Base-by-base conservation (phyloP, 768 basidiomycete species). In the Guyanaporus albipodus region DNA sequence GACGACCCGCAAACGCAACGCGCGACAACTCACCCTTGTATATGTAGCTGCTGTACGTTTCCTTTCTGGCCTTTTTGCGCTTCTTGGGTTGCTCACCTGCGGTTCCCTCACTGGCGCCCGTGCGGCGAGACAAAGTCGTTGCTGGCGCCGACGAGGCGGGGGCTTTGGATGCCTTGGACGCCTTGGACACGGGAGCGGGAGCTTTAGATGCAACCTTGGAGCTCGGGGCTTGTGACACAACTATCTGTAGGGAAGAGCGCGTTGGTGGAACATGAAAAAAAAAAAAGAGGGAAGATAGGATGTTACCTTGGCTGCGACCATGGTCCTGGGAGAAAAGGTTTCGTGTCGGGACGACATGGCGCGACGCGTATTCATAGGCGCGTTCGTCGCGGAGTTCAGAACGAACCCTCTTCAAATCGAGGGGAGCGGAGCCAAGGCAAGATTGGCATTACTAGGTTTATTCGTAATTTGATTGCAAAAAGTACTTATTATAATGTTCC, bases 41-140 rank as follows among this genome's bases (percentile, higher is more conserved):
- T 58, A 84, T 80, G 70, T 83, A 83, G n/a, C 77, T 75, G 57
- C 75, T 73, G 65, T 78, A 79, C 5, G 78, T 79, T 60, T 80
- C 79, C 69, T 77, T 77, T 48, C 78, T 70, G 19, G 71, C 58
- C 72, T 81, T 83, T 61, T 68, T 74, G 57, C 73, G 68, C 69
- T 76, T 77, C 72, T 78, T 79, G 61, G 67, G 71, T 60, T 73
- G 74, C 19, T 60, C 70, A 8, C 54, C 66, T 28, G 62, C 55
- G n/a, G n/a, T n/a, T n/a, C n/a, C n/a, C n/a, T n/a, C n/a, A n/a
- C 53, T 58, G 45, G 42, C 14, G 3, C 8, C 43, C 54, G 52
- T 70, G 55, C 69, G 68, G 15, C 69, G 66, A 9, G 45, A 18
- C 69, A 58, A 70, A 28, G 58, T 61, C 58, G 31, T 22, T 11